A percentile compares a stretch with the other conserved stretches of the same genome.
phyloP scores from a whole-genome alignment of 2,329 filamentous ascomycete species.

The Myriosclerotinia duriaeana region DNA sequence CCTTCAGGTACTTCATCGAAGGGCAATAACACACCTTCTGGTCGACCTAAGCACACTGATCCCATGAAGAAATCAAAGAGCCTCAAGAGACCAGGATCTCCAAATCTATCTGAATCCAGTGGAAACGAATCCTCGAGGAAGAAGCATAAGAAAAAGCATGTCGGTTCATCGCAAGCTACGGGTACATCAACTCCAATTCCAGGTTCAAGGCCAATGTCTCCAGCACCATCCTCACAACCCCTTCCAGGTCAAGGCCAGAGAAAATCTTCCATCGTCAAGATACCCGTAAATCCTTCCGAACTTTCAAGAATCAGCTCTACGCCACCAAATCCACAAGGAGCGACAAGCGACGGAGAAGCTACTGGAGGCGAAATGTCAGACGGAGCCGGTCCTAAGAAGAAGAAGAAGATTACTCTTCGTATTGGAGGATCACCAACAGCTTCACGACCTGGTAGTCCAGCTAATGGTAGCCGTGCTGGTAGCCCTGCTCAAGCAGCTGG shows the following conservation, averaged over 20 bases:
- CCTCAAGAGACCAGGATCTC: slow-evolving; percentile 82
- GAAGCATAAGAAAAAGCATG: slow-evolving; percentile 70
- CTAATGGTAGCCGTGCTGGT: slow-evolving; percentile 39
- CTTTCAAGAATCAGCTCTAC: slow-evolving; percentile 36
- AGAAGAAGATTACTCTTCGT: slow-evolving; percentile 54
- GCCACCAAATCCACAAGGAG: slow-evolving; percentile 40
- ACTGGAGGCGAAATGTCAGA: slow-evolving; percentile 69
- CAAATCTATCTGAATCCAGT: slow-evolving; percentile 81
- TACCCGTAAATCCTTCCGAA: slow-evolving; percentile 37
- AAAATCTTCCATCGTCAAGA: slow-evolving; percentile 38
- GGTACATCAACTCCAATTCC: slow-evolving; percentile 57
- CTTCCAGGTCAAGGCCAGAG: slow-evolving; percentile 31
- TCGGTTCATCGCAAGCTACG: slow-evolving; percentile 51
- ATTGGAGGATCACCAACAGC: slow-evolving; percentile 51
- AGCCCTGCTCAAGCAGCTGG: slow-evolving; percentile 35
- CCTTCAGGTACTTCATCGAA: slow-evolving; percentile 60
- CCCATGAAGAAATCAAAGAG: slow-evolving; percentile 50
- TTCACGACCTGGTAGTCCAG: slow-evolving; percentile 63
- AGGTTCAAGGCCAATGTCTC: slow-evolving; percentile 39
- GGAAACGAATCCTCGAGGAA: slow-evolving; percentile 86
- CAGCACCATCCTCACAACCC: slow-evolving; percentile 32
- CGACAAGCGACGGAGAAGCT: slow-evolving; percentile 70
- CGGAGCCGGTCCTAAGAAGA: slow-evolving; percentile 52
- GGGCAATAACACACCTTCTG: slow-evolving; percentile 66
- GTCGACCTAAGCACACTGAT: slow-evolving; percentile 54